phyloP scores from a whole-genome alignment of 345 rosid genomes.

The Rhizophora apiculata region DNA sequence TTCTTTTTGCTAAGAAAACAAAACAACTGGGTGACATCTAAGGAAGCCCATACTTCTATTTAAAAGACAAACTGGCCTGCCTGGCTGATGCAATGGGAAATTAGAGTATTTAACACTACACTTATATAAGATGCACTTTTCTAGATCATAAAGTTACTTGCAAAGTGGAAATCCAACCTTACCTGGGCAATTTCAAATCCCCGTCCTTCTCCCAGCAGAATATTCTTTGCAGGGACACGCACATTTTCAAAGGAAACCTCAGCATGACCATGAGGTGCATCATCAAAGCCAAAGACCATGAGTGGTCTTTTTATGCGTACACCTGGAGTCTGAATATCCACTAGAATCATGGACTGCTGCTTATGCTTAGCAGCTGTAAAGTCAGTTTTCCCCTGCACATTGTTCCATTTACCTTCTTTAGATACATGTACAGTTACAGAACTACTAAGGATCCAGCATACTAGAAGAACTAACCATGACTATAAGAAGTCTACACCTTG shows the following conservation, averaged over 20 bases:
- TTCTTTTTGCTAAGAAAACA: too few relatives aligned
- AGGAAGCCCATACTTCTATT: too few relatives aligned
- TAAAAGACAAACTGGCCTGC: too few relatives aligned
- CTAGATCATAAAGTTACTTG: too few relatives aligned
- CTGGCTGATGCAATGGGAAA: too few relatives aligned
- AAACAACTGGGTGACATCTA: too few relatives aligned
- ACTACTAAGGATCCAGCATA: not conserved
- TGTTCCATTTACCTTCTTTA: constrained; percentile 11
- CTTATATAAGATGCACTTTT: too few relatives aligned
- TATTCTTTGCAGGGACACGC: constrained; percentile 72
- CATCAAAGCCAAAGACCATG: constrained; percentile 85
- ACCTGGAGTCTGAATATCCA: constrained; percentile 75
- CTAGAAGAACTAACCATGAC: constrained; percentile 73
- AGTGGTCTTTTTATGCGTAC: constrained; percentile 75
- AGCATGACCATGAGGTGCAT: constrained; percentile 99
- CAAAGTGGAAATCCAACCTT: constrained; percentile 7
- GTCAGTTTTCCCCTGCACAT: constrained; percentile 84
- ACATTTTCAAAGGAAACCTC: constrained; percentile 78
- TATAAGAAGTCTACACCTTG: constrained; percentile 88
- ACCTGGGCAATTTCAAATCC: constrained; percentile 99
- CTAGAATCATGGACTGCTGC: constrained; percentile 97
- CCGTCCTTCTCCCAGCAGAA: constrained; percentile 92
- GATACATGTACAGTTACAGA: constrained; percentile 8
- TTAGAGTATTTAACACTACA: too few relatives aligned
- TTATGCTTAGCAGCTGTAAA: constrained; percentile 72